These are phyloP conservation scores for Ophiocordyceps robertsii DNA, from an alignment of 2,329 filamentous ascomycete species.

Conservation along the genomic window DNA sequence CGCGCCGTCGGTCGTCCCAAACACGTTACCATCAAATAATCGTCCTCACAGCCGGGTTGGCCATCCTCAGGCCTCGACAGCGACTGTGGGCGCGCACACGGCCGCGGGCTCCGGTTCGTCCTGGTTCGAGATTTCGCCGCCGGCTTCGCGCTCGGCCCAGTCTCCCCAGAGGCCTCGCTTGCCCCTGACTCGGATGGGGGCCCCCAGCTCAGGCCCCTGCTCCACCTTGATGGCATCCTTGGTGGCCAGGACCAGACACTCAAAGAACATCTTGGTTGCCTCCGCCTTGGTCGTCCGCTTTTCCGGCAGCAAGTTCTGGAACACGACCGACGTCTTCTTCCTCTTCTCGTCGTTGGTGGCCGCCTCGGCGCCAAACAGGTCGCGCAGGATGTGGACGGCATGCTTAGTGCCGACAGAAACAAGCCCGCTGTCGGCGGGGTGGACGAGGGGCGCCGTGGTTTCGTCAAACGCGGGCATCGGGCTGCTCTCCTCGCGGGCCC, in stretches of 20 bases:
- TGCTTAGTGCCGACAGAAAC: slow-evolving; percentile 89
- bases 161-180: slow-evolving; percentile 95
- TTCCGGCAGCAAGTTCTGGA: slow-evolving; percentile 85
- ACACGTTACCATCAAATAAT: neutral
- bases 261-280: slow-evolving; percentile 99
- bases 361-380: slow-evolving; percentile 66
- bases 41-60: neutral
- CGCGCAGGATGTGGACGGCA: slow-evolving; percentile 85
- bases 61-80: slow-evolving; percentile 21
- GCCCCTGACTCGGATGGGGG: slow-evolving; percentile 68
- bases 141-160: slow-evolving; percentile 74
- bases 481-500: slow-evolving; percentile 28
- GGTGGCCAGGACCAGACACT: slow-evolving; percentile 86
- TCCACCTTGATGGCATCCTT: slow-evolving; percentile 98
- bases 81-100: slow-evolving; percentile 16
- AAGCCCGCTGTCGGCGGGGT: slow-evolving; percentile 72
- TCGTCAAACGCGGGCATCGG: slow-evolving; percentile 59
- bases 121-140: slow-evolving; percentile 44
- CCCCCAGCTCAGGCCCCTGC: slow-evolving; percentile 65
- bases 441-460: slow-evolving; percentile 59
- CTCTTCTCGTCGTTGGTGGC: slow-evolving; percentile 58
- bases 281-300: slow-evolving; percentile 69
- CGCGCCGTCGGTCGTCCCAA: slow-evolving; percentile 6
- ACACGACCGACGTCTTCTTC: slow-evolving; percentile 64
- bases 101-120: slow-evolving; percentile 26